Evolutionary conservation across 202 grass and related monocot genomes (phyloP).

Genomic region (Zoysia matrella): DNA sequence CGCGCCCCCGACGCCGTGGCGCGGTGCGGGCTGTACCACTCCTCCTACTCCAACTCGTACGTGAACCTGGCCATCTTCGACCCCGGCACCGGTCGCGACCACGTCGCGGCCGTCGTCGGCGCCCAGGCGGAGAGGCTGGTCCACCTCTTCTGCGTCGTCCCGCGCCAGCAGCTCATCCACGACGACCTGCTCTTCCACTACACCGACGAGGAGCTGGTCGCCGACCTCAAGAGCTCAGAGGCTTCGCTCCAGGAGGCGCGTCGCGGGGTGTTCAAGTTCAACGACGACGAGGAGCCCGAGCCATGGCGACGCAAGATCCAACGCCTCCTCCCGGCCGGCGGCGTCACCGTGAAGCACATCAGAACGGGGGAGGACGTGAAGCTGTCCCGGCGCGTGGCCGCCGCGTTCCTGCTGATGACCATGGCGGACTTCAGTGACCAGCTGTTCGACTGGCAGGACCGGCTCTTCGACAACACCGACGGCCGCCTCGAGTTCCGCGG

Average conservation of each 20-base stretch:
- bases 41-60: slow-evolving; percentile 94
- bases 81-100: slow-evolving; percentile 50
- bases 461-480: slow-evolving; percentile 66
- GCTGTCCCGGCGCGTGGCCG: slow-evolving; percentile 66
- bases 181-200: slow-evolving; percentile 80
- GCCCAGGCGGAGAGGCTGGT: slow-evolving; percentile 66
- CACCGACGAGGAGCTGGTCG: slow-evolving; percentile 52
- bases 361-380: slow-evolving; percentile 73
- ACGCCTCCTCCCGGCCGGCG: slow-evolving; percentile 55
- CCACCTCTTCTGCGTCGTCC: slow-evolving; percentile 92
- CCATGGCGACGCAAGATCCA: slow-evolving; percentile 72
- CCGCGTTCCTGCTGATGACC: slow-evolving; percentile 78
- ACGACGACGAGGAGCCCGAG: not conserved
- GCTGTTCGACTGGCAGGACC: slow-evolving; percentile 85
- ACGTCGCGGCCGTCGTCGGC: slow-evolving; percentile 60
- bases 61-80: slow-evolving; percentile 97
- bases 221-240: not conserved
- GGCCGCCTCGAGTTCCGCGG: slow-evolving; percentile 67
- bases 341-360: slow-evolving; percentile 75
- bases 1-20: slow-evolving; percentile 54
- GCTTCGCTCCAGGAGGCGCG: not conserved
- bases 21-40: slow-evolving; percentile 86
- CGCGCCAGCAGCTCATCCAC: slow-evolving; percentile 69
- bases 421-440: slow-evolving; percentile 91
- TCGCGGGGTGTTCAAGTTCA: slow-evolving; percentile 32